A percentile compares a stretch with the other conserved stretches of the same genome.
phyloP scores from a whole-genome alignment of 768 basidiomycete species.

The Lactarius quietus region DNA sequence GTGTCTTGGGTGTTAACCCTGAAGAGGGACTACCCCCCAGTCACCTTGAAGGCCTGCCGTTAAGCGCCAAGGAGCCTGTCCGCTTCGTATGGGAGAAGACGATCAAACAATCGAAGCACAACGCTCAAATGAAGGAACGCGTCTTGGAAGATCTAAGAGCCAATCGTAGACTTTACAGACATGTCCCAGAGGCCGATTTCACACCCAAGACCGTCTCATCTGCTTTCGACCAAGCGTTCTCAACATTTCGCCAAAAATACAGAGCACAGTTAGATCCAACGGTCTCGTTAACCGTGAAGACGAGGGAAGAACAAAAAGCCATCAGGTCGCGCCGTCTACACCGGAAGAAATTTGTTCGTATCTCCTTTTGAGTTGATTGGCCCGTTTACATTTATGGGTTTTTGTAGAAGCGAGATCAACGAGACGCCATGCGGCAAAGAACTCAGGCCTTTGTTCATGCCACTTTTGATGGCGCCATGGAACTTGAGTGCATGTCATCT shows the following conservation, averaged over 20 bases:
- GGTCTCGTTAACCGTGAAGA: slow-evolving; percentile 42
- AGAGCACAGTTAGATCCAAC: slow-evolving; percentile 52
- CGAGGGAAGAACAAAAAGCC: slow-evolving; percentile 59
- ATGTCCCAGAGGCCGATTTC: slow-evolving; percentile 66
- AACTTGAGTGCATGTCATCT: slow-evolving; percentile 75
- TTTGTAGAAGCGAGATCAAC: slow-evolving; percentile 62
- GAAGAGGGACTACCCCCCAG: slow-evolving; percentile 61
- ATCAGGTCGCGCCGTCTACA: slow-evolving; percentile 56
- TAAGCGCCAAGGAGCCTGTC: slow-evolving; percentile 50
- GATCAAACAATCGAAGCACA: slow-evolving; percentile 68
- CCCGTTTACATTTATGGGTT: slow-evolving; percentile 1
- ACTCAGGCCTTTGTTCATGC: slow-evolving; percentile 54
- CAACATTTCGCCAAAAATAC: slow-evolving; percentile 65
- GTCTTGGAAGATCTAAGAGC: slow-evolving; percentile 57
- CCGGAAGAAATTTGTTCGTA: slow-evolving; percentile 60
- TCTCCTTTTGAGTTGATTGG: neutral
- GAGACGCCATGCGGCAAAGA: slow-evolving; percentile 55
- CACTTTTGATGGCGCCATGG: slow-evolving; percentile 66
- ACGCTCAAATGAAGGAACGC: slow-evolving; percentile 64
- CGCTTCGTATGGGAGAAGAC: slow-evolving; percentile 83
- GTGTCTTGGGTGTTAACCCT: slow-evolving; percentile 51
- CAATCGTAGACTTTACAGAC: slow-evolving; percentile 53
- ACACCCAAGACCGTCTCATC: slow-evolving; percentile 54
- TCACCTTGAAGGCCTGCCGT: slow-evolving; percentile 49
- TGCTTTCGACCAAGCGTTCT: slow-evolving; percentile 68